Evolutionary conservation across 2,329 filamentous ascomycete genomes (phyloP), one percentile per base, ranked within the genome.

Genomic region (Aspergillus alliaceus): DNA sequence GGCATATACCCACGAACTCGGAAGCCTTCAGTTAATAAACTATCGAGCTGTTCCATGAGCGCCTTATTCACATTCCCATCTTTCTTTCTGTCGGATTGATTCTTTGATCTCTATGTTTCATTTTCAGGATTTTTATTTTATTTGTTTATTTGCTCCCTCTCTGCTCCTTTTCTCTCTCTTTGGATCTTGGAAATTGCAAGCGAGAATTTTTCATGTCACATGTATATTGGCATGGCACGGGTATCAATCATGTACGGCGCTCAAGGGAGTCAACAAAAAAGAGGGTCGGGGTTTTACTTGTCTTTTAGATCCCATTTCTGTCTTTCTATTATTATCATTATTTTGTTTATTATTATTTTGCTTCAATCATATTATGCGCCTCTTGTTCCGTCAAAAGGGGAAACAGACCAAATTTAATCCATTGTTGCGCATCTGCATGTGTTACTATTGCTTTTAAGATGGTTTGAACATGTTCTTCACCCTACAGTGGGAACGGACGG

Each of bases 191-290:
- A 34, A 44, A n/a, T 44, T 27, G 12, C 24, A 44, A 25, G 40
- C 24, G 24, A 44, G n/a, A 44, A 44, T n/a, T 44, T 47, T 18
- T 12, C 18, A 5, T 49, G 29, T 35, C 34, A 35, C 22, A 52
- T 51, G n/a, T 29, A 34, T 40, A 52, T 52, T 31, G 48, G 48
- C 22, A 25, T 29, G 49, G 49, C 27, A 48, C 29, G 29, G 42
- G n/a, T 31, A 47, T 47, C 42, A 47, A n/a, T n/a, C n/a, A n/a
- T 32, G 44, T 48, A 48, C 32, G 44, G 44, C 44, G 44, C 44
- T 48, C 18, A 9, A 14, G n/a, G 44, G 44, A 48, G 27, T 48
- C 29, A 27, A 32, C 29, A 48, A 32, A 48, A 48, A 27, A 48
- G 37, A 18, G 37, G 27, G 27, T 5, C 5, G 27, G 27, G 27